A percentile compares a stretch with the other conserved stretches of the same genome.
Evolutionary conservation across 371 early-diverging fungal genomes (phyloP).

Genomic region (Cokeromyces recurvatus): DNA sequence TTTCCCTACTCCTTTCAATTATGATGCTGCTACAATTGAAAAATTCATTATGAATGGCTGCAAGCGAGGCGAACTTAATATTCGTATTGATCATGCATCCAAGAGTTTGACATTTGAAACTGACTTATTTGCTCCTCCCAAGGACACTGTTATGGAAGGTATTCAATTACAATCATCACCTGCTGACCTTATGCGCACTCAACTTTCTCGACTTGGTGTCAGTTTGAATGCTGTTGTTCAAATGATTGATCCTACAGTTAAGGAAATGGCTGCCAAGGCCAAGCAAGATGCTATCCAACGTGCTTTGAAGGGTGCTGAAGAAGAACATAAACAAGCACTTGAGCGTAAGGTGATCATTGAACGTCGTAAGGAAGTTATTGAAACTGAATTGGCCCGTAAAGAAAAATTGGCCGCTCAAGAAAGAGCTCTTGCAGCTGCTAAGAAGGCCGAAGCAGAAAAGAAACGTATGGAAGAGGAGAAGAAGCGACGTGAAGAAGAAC

Average conservation of each 20-base stretch:
- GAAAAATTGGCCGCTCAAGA: slow-evolving; percentile 80
- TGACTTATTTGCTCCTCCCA: slow-evolving; percentile 72
- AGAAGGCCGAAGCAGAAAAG: slow-evolving; percentile 87
- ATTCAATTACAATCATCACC: slow-evolving; percentile 86
- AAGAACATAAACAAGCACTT: slow-evolving; percentile 78
- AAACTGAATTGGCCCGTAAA: slow-evolving; percentile 71
- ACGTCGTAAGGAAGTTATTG: slow-evolving; percentile 88
- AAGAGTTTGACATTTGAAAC: slow-evolving; percentile 89
- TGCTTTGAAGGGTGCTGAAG: slow-evolving; percentile 66
- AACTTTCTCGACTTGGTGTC: slow-evolving; percentile 71
- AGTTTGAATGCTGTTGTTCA: slow-evolving; percentile 80
- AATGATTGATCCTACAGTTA: slow-evolving; percentile 78
- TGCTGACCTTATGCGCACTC: slow-evolving; percentile 82
- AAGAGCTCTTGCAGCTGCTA: slow-evolving; percentile 62
- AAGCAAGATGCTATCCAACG: slow-evolving; percentile 60
- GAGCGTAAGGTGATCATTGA: slow-evolving; percentile 85
- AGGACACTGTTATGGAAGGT: slow-evolving; percentile 72
- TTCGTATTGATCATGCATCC: slow-evolving; percentile 92
- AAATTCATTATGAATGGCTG: slow-evolving; percentile 97
- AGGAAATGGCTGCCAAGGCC: slow-evolving; percentile 58
- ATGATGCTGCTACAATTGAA: slow-evolving; percentile 87
- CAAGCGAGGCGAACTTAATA: slow-evolving; percentile 91
- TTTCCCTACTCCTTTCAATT: slow-evolving; percentile 83
- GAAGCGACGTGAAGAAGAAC: slow-evolving; percentile 80
- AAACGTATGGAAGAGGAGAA: slow-evolving; percentile 81